Base-by-base conservation (phyloP, 805 yeast species). In the Cyberlindnera veronae region DNA sequence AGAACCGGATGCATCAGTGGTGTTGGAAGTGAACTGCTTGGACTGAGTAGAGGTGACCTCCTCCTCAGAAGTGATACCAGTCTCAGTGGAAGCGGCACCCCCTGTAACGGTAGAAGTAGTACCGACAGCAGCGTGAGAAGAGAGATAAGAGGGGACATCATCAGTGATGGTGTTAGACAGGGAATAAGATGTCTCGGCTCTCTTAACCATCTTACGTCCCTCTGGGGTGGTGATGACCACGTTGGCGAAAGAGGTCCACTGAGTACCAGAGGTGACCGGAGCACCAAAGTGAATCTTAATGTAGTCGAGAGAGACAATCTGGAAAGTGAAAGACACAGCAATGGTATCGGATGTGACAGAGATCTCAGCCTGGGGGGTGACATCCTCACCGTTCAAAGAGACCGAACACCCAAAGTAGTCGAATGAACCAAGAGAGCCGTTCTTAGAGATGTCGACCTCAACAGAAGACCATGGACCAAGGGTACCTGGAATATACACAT, bases 401-500 rank as follows among this genome's bases (percentile, higher is more conserved):
- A 44, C 36, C 16, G 27, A 31, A 18, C 44, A 47, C 10, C 29
- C 32, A 12, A 38, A 29, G 39, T 35, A 49, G 19, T 19, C 38
- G 36, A 48, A 48, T 8, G 28, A 16, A 38, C 47, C 51, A 16
- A 15, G n/a, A 12, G 36, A 26, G 14, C 7, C 16, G 18, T 26
- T 26, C 4, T 20, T 34, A 18, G 38, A 10, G 7, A 31, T 39
- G n/a, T 34, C 29, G 6, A 48, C 5, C 1, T 32, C 33, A 30
- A 45, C 39, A 4, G 29, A 29, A 21, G 39, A 32, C 55, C 55
- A 49, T 38, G 54, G 36, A 8, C 14, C 29, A 2, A 34, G 27
- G 13, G 29, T n/a, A 19, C 17, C 33, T 29, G 28, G 38, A 13
- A 34, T 8, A 18, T 13, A 14, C 14, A 34, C 10, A 16, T n/a